Evolutionary conservation across 2,329 filamentous ascomycete species (phyloP).

Genomic region (Rutstroemia sp.): DNA sequence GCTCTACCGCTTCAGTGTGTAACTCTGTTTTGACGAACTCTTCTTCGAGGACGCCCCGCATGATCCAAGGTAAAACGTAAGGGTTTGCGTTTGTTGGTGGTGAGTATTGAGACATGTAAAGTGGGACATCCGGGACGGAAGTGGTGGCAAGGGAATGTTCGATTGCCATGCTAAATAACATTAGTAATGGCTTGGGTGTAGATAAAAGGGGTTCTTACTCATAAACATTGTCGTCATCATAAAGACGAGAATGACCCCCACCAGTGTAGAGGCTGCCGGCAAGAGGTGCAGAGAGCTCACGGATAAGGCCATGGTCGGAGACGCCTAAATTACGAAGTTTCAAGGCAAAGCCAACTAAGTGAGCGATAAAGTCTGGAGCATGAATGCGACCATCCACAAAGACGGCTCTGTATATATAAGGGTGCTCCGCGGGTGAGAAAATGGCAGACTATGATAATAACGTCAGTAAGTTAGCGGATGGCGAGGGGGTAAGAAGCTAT

Average conservation of each 20-base stretch:
- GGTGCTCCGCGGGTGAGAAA: constrained; percentile 78
- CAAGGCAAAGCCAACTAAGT: constrained; percentile 85
- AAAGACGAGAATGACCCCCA: constrained; percentile 88
- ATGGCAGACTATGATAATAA: constrained; percentile 58
- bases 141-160: constrained; percentile 69
- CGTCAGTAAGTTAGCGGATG: constrained; percentile 5
- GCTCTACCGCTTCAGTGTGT: constrained; percentile 64
- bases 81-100: constrained; percentile 58
- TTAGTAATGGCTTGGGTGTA: background rate
- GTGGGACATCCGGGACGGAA: constrained; percentile 38
- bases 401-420: constrained; percentile 90
- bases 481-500: background rate
- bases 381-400: constrained; percentile 92
- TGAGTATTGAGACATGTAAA: constrained; percentile 46
- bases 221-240: constrained; percentile 84
- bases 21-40: constrained; percentile 80
- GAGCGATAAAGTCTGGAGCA: constrained; percentile 86
- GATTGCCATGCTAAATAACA: constrained; percentile 50
- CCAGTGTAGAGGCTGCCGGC: constrained; percentile 88
- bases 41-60: constrained; percentile 88
- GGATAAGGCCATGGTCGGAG: constrained; percentile 85
- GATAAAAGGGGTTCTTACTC: constrained; percentile 40
- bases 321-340: constrained; percentile 92
- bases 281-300: constrained; percentile 79
- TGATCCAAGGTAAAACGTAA: constrained; percentile 89